Base-by-base conservation (phyloP, 768 basidiomycete genomes). In the Coprinopsis strossmayeri region DNA sequence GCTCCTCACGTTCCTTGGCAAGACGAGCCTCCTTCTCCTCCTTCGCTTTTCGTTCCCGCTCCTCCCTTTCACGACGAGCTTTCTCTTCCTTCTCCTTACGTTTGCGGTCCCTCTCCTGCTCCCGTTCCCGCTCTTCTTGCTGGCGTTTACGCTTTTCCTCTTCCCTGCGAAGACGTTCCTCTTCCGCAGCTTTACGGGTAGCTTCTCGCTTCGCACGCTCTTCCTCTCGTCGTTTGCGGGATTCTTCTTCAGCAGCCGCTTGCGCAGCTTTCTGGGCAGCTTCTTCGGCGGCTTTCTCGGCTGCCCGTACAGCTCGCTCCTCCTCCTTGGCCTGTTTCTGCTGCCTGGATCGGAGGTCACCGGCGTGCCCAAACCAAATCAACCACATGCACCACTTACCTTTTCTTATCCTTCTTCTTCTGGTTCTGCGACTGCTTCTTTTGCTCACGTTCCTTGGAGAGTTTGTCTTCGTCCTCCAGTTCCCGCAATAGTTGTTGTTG, bases 341-440 rank as follows among this genome's bases (percentile, higher is more conserved):
- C 64, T 79, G 81, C 70, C 94, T 97, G 57, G 9, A 13, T 30
- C 21, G n/a, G n/a, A n/a, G n/a, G n/a, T n/a, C 54, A 55, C 52
- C 55, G 51, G 30, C 28, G 35, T 23, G 11, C 26, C 26, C 18
- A 25, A 26, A n/a, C 27, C 23, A 25, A 53, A 17, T 54, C 17
- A 17, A 11, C 35, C 5, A 38, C 17, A 18, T 9, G 35, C 5
- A 38, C 11, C 11, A 32, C 43, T 46, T 57, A 95, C 93, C 73
- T 84, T 64, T 75, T 76, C 78, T 92, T 93, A 74, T 97, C 97
- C 67, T 97, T 96, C 77, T 97, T 99, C 78, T 96, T 98, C 78
- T 94, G 94, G 78, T 96, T 93, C 69, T 91, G 90, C 53, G 84
- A 87, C 63, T 88, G 88, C 65, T 91, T 90, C 78, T 96, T 95